Evolutionary conservation across 345 rosid genomes (phyloP).

Genomic region (Orychophragmus violaceus): DNA sequence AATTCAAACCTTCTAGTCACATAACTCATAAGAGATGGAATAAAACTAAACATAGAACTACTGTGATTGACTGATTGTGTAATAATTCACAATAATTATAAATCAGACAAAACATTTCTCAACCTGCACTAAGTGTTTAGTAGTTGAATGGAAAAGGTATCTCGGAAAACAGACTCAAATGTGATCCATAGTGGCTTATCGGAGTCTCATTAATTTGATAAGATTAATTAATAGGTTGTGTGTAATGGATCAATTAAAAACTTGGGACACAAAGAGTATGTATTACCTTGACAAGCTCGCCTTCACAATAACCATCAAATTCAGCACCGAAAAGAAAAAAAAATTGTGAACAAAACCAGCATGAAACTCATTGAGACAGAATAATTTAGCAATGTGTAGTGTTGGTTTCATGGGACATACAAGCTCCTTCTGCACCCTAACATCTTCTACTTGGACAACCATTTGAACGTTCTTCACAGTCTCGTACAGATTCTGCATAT

Average conservation of each 20-base stretch:
- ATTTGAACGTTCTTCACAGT: slow-evolving; percentile 92
- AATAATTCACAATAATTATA: not conserved
- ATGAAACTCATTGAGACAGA: slow-evolving; percentile 15
- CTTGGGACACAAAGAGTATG: not conserved
- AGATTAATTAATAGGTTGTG: not conserved
- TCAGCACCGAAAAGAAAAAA: slow-evolving; percentile 65
- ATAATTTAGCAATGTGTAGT: not conserved
- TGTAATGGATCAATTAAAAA: not conserved
- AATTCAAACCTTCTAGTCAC: not conserved
- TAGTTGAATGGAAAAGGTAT: not conserved
- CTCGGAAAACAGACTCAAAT: not conserved
- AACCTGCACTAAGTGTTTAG: not conserved
- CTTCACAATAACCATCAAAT: slow-evolving; percentile 95
- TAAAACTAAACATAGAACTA: slow-evolving; percentile 2
- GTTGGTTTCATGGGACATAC: slow-evolving; percentile 35
- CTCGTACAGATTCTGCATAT: slow-evolving; percentile 85
- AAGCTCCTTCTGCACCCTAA: slow-evolving; percentile 84
- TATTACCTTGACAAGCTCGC: slow-evolving; percentile 80
- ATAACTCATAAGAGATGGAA: not conserved
- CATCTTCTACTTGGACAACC: slow-evolving; percentile 98
- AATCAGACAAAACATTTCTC: no score
- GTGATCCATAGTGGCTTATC: not conserved
- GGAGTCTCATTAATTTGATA: no score
- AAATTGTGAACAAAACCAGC: slow-evolving; percentile 9
- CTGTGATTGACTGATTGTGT: not conserved